These are phyloP conservation scores for Fusarium longipes DNA, from an alignment of 2,329 filamentous ascomycete genomes.

Conservation along the genomic window DNA sequence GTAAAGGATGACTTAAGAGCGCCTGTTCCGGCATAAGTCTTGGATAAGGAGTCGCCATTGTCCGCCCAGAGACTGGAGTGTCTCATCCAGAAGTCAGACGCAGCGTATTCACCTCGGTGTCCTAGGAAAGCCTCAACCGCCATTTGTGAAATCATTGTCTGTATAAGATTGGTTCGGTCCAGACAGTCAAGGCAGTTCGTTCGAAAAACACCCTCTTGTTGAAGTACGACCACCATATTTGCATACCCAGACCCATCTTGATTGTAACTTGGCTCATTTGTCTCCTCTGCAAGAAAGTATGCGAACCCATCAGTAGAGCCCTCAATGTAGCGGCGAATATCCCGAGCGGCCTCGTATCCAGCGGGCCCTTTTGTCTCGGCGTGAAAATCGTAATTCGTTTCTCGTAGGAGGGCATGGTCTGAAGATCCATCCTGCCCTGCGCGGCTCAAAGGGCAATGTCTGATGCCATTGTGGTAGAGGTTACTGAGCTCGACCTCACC, in stretches of 20 bases:
- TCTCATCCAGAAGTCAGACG: slow-evolving; percentile 87
- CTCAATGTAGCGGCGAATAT: slow-evolving; percentile 82
- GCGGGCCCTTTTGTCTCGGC: slow-evolving; percentile 88
- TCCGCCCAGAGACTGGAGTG: slow-evolving; percentile 97
- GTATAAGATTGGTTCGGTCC: slow-evolving; percentile 94
- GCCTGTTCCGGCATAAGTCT: slow-evolving; percentile 96
- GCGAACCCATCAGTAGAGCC: slow-evolving; percentile 86
- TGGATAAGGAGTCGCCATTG: slow-evolving; percentile 92
- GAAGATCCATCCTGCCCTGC: slow-evolving; percentile 63
- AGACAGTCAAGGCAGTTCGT: slow-evolving; percentile 97
- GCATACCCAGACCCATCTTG: slow-evolving; percentile 52
- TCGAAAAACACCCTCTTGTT: slow-evolving; percentile 95
- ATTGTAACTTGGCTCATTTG: slow-evolving; percentile 63
- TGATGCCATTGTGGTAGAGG: slow-evolving; percentile 82
- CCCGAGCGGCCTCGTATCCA: slow-evolving; percentile 90
- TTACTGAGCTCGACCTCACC: slow-evolving; percentile 86
- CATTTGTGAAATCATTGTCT: slow-evolving; percentile 95
- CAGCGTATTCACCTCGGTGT: slow-evolving; percentile 75
- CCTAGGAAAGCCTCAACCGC: slow-evolving; percentile 85
- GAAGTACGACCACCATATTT: slow-evolving; percentile 76
- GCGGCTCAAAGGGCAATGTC: slow-evolving; percentile 76
- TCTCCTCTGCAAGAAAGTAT: slow-evolving; percentile 87
- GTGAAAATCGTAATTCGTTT: slow-evolving; percentile 96
- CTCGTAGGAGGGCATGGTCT: slow-evolving; percentile 79
- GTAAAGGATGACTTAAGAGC: slow-evolving; percentile 97